phyloP scores from a whole-genome alignment of 2,329 filamentous ascomycete genomes.

The Alternaria triticimaculans region DNA sequence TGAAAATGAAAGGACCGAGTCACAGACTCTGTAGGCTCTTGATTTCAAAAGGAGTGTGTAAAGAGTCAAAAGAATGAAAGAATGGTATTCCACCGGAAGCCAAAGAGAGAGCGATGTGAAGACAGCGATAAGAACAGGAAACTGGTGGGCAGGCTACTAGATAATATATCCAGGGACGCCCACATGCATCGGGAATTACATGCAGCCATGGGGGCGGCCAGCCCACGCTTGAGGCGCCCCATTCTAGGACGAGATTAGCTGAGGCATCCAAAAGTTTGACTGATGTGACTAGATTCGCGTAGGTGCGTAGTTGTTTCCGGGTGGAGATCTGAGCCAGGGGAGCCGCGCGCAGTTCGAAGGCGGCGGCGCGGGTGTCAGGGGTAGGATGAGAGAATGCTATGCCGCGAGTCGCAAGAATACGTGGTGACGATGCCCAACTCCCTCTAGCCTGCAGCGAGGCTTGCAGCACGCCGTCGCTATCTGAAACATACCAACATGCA shows the following conservation, averaged over 20 bases:
- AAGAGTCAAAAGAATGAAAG: conserved; percentile 35
- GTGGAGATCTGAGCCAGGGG: conserved; percentile 24
- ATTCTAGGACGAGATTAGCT: conserved; percentile 19
- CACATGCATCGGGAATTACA: conserved; percentile 20
- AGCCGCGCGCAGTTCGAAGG: conserved; percentile 27
- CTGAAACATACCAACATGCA: conserved; percentile 11
- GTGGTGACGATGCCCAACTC: conserved; percentile 1
- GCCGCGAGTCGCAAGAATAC: conserved; percentile 1
- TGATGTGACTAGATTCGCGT: conserved; percentile 16
- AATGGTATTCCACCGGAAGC: conserved; percentile 40
- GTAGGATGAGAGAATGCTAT: conserved; percentile 21
- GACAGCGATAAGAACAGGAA: conserved; percentile 25
- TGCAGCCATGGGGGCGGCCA: conserved; percentile 21
- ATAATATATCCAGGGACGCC: conserved; percentile 30
- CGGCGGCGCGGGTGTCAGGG: conserved; percentile 21
- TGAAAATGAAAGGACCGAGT: conserved; percentile 39
- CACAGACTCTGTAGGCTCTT: conserved; percentile 37
- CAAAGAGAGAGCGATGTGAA: conserved; percentile 8
- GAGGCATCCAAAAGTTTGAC: conserved; percentile 14
- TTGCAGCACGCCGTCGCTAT: not conserved
- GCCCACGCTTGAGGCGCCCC: conserved; percentile 17
- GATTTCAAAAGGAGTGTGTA: conserved; percentile 35
- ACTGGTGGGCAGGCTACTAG: conserved; percentile 19
- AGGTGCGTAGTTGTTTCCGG: conserved; percentile 19
- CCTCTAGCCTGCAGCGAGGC: not conserved